Evolutionary conservation across 805 yeast species (phyloP).

Genomic region (Yamadazyma endophytica): DNA sequence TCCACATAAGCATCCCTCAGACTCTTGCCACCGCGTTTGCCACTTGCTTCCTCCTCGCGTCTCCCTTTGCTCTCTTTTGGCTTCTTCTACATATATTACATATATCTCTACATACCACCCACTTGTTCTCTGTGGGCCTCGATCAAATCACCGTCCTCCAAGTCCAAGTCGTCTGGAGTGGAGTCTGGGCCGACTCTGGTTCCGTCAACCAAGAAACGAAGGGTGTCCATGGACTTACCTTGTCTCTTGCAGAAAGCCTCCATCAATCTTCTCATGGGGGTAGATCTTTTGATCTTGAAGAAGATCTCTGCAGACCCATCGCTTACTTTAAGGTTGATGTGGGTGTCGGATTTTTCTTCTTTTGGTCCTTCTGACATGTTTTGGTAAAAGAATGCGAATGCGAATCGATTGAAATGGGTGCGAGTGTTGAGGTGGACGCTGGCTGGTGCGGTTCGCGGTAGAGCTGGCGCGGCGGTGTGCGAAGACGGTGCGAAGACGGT

Average conservation of each 20-base stretch:
- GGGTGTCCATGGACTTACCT: conserved; percentile 76
- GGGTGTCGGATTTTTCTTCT: conserved; percentile 51
- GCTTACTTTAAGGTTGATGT: conserved; percentile 88
- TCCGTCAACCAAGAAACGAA: conserved; percentile 92
- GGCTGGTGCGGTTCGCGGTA: too few relatives aligned
- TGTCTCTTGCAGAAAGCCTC: conserved; percentile 98
- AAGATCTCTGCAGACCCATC: conserved; percentile 93
- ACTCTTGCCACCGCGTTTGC: too few relatives aligned
- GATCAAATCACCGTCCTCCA: conserved; percentile 93
- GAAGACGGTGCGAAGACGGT: too few relatives aligned
- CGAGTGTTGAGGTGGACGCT: too few relatives aligned
- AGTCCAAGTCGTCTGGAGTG: conserved; percentile 89
- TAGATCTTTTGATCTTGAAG: conserved; percentile 89
- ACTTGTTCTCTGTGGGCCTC: conserved; percentile 97
- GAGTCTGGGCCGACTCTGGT: conserved; percentile 81
- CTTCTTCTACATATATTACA: too few relatives aligned
- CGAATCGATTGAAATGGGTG: too few relatives aligned
- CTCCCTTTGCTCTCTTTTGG: too few relatives aligned
- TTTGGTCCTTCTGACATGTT: conserved; percentile 23
- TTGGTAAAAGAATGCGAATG: too few relatives aligned
- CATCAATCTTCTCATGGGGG: conserved; percentile 91
- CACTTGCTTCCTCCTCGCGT: too few relatives aligned
- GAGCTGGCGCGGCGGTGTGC: too few relatives aligned
- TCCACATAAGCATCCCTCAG: too few relatives aligned
- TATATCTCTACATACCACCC: too few relatives aligned